Evolutionary conservation across 176 grass and related monocot genomes (phyloP).

Genomic region (Puya raimondii): DNA sequence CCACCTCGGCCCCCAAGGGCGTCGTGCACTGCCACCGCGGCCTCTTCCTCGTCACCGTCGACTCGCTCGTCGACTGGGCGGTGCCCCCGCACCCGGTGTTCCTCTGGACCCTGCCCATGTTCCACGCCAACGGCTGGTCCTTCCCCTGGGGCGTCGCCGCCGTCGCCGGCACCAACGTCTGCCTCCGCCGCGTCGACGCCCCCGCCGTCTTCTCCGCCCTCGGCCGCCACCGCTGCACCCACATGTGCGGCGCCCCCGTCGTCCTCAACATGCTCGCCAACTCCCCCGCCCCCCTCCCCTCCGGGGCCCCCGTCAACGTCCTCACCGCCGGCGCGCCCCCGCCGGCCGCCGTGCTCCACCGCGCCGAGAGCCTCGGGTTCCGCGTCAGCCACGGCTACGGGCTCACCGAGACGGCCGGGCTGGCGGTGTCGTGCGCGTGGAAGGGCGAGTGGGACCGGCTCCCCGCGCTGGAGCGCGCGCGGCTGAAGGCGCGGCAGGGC

Average conservation of each 20-base stretch:
- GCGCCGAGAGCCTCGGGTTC: conserved; percentile 61
- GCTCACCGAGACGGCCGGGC: conserved; percentile 53
- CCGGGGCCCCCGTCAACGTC: conserved; percentile 33
- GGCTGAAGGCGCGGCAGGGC: conserved; percentile 73
- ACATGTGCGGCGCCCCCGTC: conserved; percentile 83
- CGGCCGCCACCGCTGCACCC: conserved; percentile 28
- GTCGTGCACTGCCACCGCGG: conserved; percentile 86
- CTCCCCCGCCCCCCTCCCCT: conserved; percentile 28
- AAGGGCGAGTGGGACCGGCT: conserved; percentile 59
- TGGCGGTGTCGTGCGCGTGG: conserved; percentile 61
- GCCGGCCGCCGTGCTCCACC: conserved; percentile 46
- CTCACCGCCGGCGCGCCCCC: conserved; percentile 72
- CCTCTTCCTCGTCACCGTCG: conserved; percentile 40
- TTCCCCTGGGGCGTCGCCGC: conserved; percentile 75
- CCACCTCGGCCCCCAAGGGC: conserved; percentile 76
- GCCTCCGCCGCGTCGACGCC: conserved; percentile 60
- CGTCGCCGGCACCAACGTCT: conserved; percentile 70
- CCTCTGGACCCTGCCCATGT: conserved; percentile 89
- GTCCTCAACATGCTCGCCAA: conserved; percentile 89
- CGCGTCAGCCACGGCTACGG: conserved; percentile 69
- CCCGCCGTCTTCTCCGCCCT: conserved; percentile 35
- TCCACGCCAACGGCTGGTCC: conserved; percentile 88
- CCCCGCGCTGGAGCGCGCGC: conserved; percentile 44
- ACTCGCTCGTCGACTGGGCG: conserved; percentile 45
- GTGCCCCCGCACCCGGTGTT: conserved; percentile 47